Conservation (phyloP, 2,329 filamentous ascomycete genomes). For the Fusarium tricinctum region DNA sequence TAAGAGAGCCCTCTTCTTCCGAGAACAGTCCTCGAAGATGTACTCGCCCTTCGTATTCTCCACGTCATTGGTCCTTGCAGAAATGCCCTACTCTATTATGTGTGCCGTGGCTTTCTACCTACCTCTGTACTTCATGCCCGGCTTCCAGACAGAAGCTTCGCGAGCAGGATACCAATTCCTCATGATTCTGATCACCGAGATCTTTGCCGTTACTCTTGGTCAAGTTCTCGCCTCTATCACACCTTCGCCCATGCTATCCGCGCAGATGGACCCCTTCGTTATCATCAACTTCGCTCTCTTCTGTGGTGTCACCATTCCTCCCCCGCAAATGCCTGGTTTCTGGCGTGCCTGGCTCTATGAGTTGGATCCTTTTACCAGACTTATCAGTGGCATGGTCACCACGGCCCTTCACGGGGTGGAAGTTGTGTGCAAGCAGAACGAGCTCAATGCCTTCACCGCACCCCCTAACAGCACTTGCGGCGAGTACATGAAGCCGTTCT, state of each 20-base stretch:
- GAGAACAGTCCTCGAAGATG: conserved; percentile 87
- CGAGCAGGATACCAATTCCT: conserved; percentile 90
- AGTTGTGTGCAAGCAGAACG: conserved; percentile 66
- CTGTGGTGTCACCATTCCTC: conserved; percentile 87
- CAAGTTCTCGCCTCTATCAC: conserved; percentile 84
- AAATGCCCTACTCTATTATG: conserved; percentile 86
- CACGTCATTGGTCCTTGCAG: conserved; percentile 81
- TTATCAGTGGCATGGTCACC: conserved; percentile 74
- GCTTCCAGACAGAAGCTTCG: conserved; percentile 72
- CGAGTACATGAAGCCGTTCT: conserved; percentile 48
- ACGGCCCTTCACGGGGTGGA: conserved; percentile 70
- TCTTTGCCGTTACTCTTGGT: conserved; percentile 85
- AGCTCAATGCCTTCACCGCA: conserved; percentile 73
- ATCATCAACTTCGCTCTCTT: conserved; percentile 88
- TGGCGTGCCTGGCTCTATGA: conserved; percentile 83
- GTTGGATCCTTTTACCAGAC: conserved; percentile 73
- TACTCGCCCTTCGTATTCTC: conserved; percentile 87
- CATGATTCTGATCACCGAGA: conserved; percentile 84
- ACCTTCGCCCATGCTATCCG: conserved; percentile 82
- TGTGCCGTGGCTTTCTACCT: conserved; percentile 87
- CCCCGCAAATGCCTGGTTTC: conserved; percentile 78
- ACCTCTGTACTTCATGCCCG: conserved; percentile 87
- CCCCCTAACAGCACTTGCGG: conserved; percentile 61
- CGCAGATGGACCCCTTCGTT: conserved; percentile 84
- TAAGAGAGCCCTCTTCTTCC: conserved; percentile 85